Conservation (phyloP, 192 early-diverging fungal genomes). For the Backusella liffmaniae region DNA sequence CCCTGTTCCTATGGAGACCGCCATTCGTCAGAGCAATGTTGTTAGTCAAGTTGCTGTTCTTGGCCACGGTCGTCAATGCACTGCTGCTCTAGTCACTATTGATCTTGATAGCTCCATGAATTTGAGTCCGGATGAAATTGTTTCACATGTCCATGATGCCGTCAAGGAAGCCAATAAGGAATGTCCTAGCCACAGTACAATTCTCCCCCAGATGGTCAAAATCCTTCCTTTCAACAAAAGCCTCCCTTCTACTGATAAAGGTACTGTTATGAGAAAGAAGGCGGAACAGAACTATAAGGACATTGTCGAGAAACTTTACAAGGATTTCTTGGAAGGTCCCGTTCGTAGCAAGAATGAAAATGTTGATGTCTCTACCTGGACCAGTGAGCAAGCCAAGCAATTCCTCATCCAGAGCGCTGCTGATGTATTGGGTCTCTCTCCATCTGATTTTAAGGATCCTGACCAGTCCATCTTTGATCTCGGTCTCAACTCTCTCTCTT, state of each 20-base stretch:
- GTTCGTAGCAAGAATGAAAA: neutral
- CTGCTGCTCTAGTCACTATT: slow-evolving; percentile 4
- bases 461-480: slow-evolving; percentile 27
- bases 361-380: neutral
- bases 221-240: slow-evolving; percentile 22
- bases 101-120: neutral
- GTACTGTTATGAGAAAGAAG: slow-evolving; percentile 31
- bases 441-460: slow-evolving; percentile 8
- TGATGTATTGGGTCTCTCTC: slow-evolving; percentile 12
- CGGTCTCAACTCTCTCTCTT: slow-evolving; percentile 29
- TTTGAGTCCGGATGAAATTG: slow-evolving; percentile 7
- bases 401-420: slow-evolving; percentile 12
- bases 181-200: slow-evolving; percentile 17
- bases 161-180: slow-evolving; percentile 24
- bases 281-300: slow-evolving; percentile 48
- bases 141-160: slow-evolving; percentile 16
- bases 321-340: slow-evolving; percentile 31
- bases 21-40: slow-evolving; percentile 9
- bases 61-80: slow-evolving; percentile 15
- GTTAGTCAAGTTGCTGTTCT: slow-evolving; percentile 19
- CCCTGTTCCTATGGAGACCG: slow-evolving; percentile 24
- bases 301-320: slow-evolving; percentile 56
- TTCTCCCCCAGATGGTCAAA: slow-evolving; percentile 29
- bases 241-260: slow-evolving; percentile 30
- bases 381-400: neutral